phyloP scores from a whole-genome alignment of 495 filamentous ascomycete species.

The Hyphodiscus hymeniophilus region DNA sequence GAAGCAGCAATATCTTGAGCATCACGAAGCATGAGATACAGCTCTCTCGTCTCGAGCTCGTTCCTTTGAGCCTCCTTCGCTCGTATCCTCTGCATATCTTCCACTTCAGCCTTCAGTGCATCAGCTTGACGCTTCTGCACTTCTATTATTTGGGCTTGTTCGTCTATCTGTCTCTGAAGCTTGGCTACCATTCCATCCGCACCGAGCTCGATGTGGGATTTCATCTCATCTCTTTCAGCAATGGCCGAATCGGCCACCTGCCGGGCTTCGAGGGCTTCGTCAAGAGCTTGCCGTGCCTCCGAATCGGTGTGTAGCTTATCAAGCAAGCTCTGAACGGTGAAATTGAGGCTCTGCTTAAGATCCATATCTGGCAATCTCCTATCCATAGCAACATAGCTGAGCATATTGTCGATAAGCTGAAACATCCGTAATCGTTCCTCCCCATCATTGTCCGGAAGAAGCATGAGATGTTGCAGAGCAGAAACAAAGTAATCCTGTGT shows the following conservation, averaged over 20 bases:
- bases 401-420: constrained; percentile 94
- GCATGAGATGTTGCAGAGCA: constrained; percentile 86
- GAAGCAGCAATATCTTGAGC: constrained; percentile 92
- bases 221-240: constrained; percentile 95
- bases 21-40: constrained; percentile 97
- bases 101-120: constrained; percentile 77
- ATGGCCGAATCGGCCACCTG: constrained; percentile 93
- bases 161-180: constrained; percentile 85
- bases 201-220: constrained; percentile 81
- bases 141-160: constrained; percentile 84
- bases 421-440: constrained; percentile 95
- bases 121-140: constrained; percentile 81
- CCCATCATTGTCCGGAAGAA: constrained; percentile 87
- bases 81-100: constrained; percentile 75
- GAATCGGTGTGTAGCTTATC: constrained; percentile 95
- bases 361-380: constrained; percentile 92
- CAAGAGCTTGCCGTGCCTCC: constrained; percentile 82
- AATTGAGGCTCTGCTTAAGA: constrained; percentile 92
- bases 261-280: constrained; percentile 81
- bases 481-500: constrained; percentile 95
- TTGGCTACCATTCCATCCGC: constrained; percentile 92
- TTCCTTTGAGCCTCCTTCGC: constrained; percentile 91
- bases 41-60: constrained; percentile 88
- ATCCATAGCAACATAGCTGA: constrained; percentile 99
- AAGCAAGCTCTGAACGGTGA: constrained; percentile 89